Evolutionary conservation across 768 basidiomycete genomes (phyloP).

Genomic region (Termitomyces sp.): DNA sequence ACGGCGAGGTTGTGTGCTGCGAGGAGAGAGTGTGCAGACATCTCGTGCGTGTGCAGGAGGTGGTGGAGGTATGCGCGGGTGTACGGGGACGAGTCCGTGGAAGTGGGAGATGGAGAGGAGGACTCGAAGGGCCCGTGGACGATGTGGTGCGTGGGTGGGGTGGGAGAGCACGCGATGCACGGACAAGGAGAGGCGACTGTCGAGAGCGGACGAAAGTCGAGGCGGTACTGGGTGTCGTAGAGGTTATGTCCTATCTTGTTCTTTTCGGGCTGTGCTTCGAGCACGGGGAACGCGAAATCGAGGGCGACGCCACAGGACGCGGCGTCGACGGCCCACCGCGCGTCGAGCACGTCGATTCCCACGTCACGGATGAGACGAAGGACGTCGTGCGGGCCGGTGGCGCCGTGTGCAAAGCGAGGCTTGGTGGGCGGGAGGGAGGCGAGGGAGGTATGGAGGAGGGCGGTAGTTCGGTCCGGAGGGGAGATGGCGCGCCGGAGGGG

Average conservation of each 20-base stretch:
- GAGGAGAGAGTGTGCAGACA: constrained; percentile 77
- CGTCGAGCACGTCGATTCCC: constrained; percentile 76
- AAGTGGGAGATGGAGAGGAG: neutral
- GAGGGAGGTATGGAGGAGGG: constrained; percentile 59
- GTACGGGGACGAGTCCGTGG: neutral
- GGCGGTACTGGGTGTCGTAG: constrained; percentile 49
- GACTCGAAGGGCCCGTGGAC: constrained; percentile 32
- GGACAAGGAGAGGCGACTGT: constrained; percentile 33
- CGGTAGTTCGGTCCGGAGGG: constrained; percentile 7
- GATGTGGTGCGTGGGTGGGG: constrained; percentile 25
- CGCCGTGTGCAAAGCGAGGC: constrained; percentile 54
- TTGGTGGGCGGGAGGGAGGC: constrained; percentile 44
- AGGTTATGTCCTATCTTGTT: constrained; percentile 57
- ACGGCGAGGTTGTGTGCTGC: constrained; percentile 71
- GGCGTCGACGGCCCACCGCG: constrained; percentile 61
- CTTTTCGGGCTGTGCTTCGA: neutral
- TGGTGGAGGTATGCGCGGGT: neutral
- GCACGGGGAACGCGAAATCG: constrained; percentile 69
- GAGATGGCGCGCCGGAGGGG: constrained; percentile 33
- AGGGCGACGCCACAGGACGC: constrained; percentile 70
- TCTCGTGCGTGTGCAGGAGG: constrained; percentile 69
- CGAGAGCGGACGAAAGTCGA: constrained; percentile 52
- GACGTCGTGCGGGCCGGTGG: constrained; percentile 67
- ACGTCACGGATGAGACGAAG: constrained; percentile 55
- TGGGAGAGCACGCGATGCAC: constrained; percentile 55